Evolutionary conservation across 495 filamentous ascomycete genomes (phyloP), one percentile per base, ranked within the genome.

Genomic region (Corynascus novoguineensis): DNA sequence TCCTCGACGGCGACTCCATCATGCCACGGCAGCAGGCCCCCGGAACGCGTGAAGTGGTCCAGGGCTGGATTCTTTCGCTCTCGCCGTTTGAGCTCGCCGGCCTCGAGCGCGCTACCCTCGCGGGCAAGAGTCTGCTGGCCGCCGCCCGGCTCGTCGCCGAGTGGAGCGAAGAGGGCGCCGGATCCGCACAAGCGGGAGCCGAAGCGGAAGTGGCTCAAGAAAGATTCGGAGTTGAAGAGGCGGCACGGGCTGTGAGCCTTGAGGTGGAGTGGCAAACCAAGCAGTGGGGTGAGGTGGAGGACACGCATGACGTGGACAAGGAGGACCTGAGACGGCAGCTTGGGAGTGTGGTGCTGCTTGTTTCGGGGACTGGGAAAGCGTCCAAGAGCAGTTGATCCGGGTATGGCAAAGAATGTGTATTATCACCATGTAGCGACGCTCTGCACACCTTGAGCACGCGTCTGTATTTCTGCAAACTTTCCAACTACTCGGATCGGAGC

Each of bases 241-340:
- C 91, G 15, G 84, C 88, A 4, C 74, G 82, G 69, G 83, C 90
- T 24, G 84, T 85, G 4, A 95, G 82, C 60, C 61, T 93, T 21
- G 93, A 98, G 77, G 89, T 96, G 17, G 78, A 79, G 60, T 97
- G 89, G 86, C 93, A 98, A 80, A 95, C 87, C 5, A 75, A 82
- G 15, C 80, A 84, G 74, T 97, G 93, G 91, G 93, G 93, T 1
- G 91, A 95, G 75, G 93, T 98, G 4, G 95, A 98, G 72, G 93
- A 98, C 73, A 95, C 91, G 38, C 95, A 98, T 73, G 93, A 98
- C 82, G 93, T 98, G 3, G 86, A 96, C 64, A 90, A 84, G 70
- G 93, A 95, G 73, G 93, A 98, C 73, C 40, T 97, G 62, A 81
- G 80, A 70, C 80, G 93, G 61, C 93, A 96, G 75, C 70, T 98